These are phyloP conservation scores for Hypoxylon rickii DNA, from an alignment of 495 filamentous ascomycete species.

Conservation along the genomic window DNA sequence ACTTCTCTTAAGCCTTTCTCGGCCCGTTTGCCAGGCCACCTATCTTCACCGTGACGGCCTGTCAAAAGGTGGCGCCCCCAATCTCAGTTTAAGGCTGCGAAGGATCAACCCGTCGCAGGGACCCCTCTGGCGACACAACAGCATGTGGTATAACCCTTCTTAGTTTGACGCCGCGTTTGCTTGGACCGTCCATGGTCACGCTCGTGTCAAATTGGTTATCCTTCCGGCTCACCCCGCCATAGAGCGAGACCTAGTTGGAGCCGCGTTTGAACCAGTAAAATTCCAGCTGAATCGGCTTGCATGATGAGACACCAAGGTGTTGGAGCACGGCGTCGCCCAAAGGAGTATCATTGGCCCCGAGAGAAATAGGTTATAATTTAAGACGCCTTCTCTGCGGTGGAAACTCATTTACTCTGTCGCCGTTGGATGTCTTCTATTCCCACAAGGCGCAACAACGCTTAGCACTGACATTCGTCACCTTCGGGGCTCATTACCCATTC, in stretches of 20 bases:
- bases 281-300: background rate
- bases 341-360: slow-evolving; percentile 1
- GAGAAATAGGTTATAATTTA: slow-evolving; percentile 9
- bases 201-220: background rate
- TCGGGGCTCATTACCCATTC: no score
- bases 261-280: background rate
- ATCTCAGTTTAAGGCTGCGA: background rate
- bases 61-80: background rate
- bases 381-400: background rate
- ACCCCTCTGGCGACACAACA: background rate
- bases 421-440: background rate
- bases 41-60: background rate
- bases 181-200: background rate
- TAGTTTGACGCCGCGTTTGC: background rate
- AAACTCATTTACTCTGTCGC: background rate
- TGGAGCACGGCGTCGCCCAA: slow-evolving; percentile 8
- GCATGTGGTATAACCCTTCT: background rate
- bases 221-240: background rate
- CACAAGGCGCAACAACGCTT: background rate
- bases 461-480: background rate
- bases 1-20: background rate
- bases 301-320: slow-evolving; percentile 16
- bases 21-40: background rate
- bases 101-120: background rate
- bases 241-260: background rate